Evolutionary conservation across 2,329 filamentous ascomycete genomes (phyloP).

Genomic region (Lachnellula hyalina): DNA sequence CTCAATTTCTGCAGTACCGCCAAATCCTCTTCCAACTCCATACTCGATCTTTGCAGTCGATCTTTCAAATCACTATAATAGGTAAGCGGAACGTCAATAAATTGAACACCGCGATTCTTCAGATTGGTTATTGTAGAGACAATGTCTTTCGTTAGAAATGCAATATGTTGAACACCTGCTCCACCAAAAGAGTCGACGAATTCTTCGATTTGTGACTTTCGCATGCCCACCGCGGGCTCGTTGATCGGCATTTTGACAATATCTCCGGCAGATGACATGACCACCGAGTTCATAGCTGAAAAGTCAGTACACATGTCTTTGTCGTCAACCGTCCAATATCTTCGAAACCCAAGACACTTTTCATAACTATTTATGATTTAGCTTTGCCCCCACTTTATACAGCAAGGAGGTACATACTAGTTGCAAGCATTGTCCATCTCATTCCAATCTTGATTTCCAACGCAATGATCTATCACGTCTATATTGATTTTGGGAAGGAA

Average conservation of each 20-base stretch:
- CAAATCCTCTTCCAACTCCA: constrained; percentile 72
- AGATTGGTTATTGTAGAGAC: constrained; percentile 70
- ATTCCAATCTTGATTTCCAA: constrained; percentile 94
- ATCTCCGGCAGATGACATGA: constrained; percentile 83
- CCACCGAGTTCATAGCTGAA: constrained; percentile 80
- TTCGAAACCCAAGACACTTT: constrained; percentile 83
- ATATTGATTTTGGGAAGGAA: constrained; percentile 60
- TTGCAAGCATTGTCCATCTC: constrained; percentile 66
- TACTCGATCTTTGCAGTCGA: constrained; percentile 57
- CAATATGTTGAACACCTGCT: constrained; percentile 88
- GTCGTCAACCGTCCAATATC: constrained; percentile 97
- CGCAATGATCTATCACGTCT: constrained; percentile 85
- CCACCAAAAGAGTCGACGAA: constrained; percentile 87
- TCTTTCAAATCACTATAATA: constrained; percentile 77
- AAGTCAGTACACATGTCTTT: constrained; percentile 89
- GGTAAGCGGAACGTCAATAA: constrained; percentile 78
- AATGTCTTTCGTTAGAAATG: constrained; percentile 79
- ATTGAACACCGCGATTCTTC: constrained; percentile 80
- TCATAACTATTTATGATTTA: constrained; percentile 54
- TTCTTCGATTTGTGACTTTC: constrained; percentile 91
- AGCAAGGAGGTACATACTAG: constrained; percentile 32
- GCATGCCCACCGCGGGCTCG: constrained; percentile 85
- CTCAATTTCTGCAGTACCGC: constrained; percentile 70
- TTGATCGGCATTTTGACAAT: constrained; percentile 98
- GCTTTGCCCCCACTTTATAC: neutral